phyloP scores from a whole-genome alignment of 768 basidiomycete genomes.

The Clavulina sp. region DNA sequence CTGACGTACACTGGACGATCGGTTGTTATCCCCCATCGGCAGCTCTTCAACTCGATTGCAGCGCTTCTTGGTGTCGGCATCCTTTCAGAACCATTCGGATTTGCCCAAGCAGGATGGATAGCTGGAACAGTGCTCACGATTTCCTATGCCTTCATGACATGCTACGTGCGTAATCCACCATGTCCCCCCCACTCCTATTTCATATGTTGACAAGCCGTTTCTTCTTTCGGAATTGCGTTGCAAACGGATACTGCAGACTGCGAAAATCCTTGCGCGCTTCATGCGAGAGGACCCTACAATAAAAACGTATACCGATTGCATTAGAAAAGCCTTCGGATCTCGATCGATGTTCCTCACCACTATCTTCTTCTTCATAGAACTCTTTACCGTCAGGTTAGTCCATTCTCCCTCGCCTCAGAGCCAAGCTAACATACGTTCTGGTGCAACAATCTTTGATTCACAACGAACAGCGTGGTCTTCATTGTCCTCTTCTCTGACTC shows the following conservation, averaged over 20 bases:
- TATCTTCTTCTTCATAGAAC: slow-evolving; percentile 66
- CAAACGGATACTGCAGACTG: slow-evolving; percentile 34
- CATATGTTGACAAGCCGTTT: neutral
- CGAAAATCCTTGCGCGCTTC: slow-evolving; percentile 67
- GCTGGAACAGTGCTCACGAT: slow-evolving; percentile 56
- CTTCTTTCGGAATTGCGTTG: no score
- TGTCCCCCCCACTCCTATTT: neutral
- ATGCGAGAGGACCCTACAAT: slow-evolving; percentile 52
- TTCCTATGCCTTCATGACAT: slow-evolving; percentile 62
- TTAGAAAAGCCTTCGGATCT: slow-evolving; percentile 71
- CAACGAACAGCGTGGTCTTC: slow-evolving; percentile 49
- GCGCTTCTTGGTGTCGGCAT: slow-evolving; percentile 79
- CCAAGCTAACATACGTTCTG: neutral
- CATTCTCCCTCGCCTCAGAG: slow-evolving; percentile 5
- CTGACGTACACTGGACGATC: neutral
- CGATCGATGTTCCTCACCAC: slow-evolving; percentile 47
- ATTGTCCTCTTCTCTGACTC: slow-evolving; percentile 83
- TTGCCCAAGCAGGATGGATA: slow-evolving; percentile 82
- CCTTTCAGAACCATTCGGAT: slow-evolving; percentile 78
- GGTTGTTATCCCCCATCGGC: neutral
- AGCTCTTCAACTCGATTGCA: slow-evolving; percentile 84
- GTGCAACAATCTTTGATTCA: neutral
- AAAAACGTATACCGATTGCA: slow-evolving; percentile 79
- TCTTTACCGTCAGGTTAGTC: slow-evolving; percentile 68
- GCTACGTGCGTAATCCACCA: slow-evolving; percentile 50